Percentiles rank a stretch among this genome's conserved stretches.
phyloP scores from a whole-genome alignment of 495 filamentous ascomycete species.

The Penicillium tannophilum region DNA sequence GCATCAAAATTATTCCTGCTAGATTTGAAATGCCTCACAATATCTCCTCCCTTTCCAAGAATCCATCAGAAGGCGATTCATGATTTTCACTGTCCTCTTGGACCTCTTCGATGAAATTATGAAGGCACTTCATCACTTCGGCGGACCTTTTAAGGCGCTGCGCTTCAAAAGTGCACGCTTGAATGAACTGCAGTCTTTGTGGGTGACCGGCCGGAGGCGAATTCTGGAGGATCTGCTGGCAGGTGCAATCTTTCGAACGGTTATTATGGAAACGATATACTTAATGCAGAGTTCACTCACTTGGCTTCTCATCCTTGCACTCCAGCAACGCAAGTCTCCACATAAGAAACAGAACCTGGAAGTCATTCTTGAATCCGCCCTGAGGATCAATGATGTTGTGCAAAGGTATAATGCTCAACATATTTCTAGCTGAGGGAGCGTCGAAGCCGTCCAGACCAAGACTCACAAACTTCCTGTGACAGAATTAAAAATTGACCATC shows the following conservation, averaged over 20 bases:
- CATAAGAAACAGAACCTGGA: background rate
- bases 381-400: background rate
- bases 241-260: background rate
- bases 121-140: background rate
- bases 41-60: background rate
- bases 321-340: background rate
- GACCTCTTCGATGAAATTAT: background rate
- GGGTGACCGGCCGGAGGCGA: background rate
- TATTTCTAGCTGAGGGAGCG: background rate
- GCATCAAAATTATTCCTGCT: background rate
- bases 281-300: background rate
- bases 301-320: background rate
- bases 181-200: background rate
- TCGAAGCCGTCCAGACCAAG: background rate
- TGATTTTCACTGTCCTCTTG: background rate
- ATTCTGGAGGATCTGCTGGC: background rate
- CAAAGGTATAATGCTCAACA: background rate
- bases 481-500: background rate
- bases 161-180: background rate
- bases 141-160: background rate
- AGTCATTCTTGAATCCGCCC: background rate
- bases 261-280: background rate
- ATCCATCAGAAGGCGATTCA: background rate
- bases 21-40: background rate
- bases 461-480: background rate